phyloP scores from a whole-genome alignment of 1,139 yeast genomes.

The Arxiozyma bovina region DNA sequence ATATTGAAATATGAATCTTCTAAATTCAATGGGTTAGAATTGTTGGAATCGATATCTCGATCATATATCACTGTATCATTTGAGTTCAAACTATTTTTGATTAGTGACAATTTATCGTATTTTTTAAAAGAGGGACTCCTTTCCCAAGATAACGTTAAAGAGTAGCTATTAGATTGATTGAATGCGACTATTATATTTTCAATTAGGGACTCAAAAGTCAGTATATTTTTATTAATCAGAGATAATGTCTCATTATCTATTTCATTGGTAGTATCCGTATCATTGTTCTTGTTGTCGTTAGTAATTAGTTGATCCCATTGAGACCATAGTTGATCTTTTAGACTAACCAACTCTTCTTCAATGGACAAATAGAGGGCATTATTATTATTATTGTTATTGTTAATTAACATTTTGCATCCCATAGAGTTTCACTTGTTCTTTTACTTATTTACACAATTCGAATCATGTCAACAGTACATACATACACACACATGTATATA shows the following conservation, averaged over 20 bases:
- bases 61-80: background rate
- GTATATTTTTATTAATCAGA: background rate
- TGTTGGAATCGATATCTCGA: too few species aligned
- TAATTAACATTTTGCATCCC: background rate
- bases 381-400: too few species aligned
- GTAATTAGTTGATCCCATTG: background rate
- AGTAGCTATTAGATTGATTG: slow-evolving; percentile 12
- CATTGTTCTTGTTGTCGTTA: background rate
- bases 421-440: background rate
- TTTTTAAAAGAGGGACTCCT: background rate
- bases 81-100: background rate
- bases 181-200: slow-evolving; percentile 10
- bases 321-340: background rate
- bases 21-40: too few species aligned
- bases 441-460: background rate
- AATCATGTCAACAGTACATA: too few species aligned
- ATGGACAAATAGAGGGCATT: background rate
- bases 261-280: background rate
- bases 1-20: background rate
- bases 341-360: background rate
- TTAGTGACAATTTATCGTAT: background rate
- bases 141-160: slow-evolving; percentile 11
- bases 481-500: too few species aligned
- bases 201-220: slow-evolving; percentile 15
- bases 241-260: background rate